Percentiles rank a stretch among this genome's conserved stretches.
phyloP scores from a whole-genome alignment of 441 rosid species.

The Gossypium trilobum region DNA sequence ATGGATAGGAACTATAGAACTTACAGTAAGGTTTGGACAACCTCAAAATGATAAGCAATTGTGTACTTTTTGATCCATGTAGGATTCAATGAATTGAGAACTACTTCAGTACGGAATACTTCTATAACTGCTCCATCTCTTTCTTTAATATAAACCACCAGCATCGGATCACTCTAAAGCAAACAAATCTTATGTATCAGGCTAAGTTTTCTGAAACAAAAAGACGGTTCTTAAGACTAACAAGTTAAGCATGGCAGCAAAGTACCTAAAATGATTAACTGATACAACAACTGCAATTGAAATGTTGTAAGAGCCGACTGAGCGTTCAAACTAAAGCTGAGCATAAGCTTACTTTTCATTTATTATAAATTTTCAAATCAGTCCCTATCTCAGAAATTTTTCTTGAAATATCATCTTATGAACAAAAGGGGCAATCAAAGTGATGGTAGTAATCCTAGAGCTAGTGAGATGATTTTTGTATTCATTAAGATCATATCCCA shows the following conservation, averaged over 20 bases:
- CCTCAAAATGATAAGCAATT: conserved; percentile 56
- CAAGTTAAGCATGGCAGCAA: not conserved
- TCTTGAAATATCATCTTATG: not conserved
- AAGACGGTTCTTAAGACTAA: not conserved
- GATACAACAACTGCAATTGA: not conserved
- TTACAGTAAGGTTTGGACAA: conserved; percentile 71
- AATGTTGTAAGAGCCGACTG: not conserved
- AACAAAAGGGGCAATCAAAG: not conserved
- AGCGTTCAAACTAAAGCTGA: conserved; percentile 6
- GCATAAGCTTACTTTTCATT: not conserved
- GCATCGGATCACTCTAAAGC: conserved; percentile 89
- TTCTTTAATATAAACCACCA: conserved; percentile 56
- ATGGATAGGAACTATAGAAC: conserved; percentile 21
- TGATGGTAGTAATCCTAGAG: not conserved
- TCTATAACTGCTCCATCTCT: conserved; percentile 61
- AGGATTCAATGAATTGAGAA: conserved; percentile 75
- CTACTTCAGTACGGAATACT: conserved; percentile 68
- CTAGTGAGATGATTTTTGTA: not conserved
- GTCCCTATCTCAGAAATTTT: not conserved
- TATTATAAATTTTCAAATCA: not conserved
- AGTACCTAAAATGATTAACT: not conserved
- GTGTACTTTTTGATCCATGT: conserved; percentile 58
- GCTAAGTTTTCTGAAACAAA: conserved; percentile 14
- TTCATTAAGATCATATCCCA: not conserved
- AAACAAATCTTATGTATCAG: conserved; percentile 20